A percentile compares a stretch with the other conserved stretches of the same genome.
Conservation (phyloP, 2,329 filamentous ascomycete species). For the Zalaria sp. region DNA sequence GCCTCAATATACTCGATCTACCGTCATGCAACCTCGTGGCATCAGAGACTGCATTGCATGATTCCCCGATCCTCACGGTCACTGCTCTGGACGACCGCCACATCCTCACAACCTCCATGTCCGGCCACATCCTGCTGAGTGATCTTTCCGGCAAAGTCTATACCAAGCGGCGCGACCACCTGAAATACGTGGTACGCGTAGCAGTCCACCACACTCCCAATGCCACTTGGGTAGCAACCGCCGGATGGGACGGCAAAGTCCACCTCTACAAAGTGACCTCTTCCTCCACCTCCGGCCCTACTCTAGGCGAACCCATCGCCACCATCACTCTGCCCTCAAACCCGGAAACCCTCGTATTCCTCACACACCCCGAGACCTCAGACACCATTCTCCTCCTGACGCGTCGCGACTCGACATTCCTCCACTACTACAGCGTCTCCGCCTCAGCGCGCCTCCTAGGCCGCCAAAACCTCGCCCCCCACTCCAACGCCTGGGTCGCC, state of each 20-base stretch:
- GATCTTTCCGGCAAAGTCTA: constrained; percentile 25
- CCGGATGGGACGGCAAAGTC: constrained; percentile 47
- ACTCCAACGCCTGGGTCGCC: constrained; percentile 49
- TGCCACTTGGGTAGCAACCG: constrained; percentile 36
- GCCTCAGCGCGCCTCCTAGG: constrained; percentile 31
- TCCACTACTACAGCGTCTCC: constrained; percentile 39
- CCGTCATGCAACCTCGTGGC: constrained; percentile 18
- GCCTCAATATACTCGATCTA: constrained; percentile 32
- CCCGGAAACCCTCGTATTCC: constrained; percentile 43
- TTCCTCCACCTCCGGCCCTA: constrained; percentile 11
- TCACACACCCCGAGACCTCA: constrained; percentile 32
- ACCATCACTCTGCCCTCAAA: constrained; percentile 34
- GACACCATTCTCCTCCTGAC: constrained; percentile 38
- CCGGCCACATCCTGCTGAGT: constrained; percentile 39
- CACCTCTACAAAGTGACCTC: constrained; percentile 31
- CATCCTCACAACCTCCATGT: constrained; percentile 44
- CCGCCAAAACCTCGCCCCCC: constrained; percentile 45
- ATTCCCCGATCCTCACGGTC: constrained; percentile 41
- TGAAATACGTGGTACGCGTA: constrained; percentile 44
- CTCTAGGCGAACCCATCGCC: constrained; percentile 25
- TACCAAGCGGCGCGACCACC: constrained; percentile 40
- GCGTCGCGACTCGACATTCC: constrained; percentile 42
- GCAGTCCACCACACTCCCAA: constrained; percentile 19
- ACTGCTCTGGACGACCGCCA: constrained; percentile 27
- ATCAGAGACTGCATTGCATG: constrained; percentile 27